Evolutionary conservation across 2,329 filamentous ascomycete species (phyloP).

Genomic region (Arachnopeziza araneosa): DNA sequence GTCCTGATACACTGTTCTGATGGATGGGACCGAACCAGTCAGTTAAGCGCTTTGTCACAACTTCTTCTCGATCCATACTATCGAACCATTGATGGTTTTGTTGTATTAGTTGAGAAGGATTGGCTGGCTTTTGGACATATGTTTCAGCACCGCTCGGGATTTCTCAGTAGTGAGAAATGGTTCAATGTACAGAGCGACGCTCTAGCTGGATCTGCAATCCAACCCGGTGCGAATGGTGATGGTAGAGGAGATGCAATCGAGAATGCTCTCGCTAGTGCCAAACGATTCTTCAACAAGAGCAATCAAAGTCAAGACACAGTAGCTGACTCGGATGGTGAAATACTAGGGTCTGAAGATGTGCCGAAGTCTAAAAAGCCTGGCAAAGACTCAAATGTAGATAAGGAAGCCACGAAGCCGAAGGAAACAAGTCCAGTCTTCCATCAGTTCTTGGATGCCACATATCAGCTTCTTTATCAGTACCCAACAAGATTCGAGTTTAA

Average conservation of each 20-base stretch:
- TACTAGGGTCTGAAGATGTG: slow-evolving; percentile 25
- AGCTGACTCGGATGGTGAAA: slow-evolving; percentile 47
- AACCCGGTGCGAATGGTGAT: slow-evolving; percentile 49
- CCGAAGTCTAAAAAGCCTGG: slow-evolving; percentile 28
- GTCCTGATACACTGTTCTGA: slow-evolving; percentile 97
- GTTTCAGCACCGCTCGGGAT: slow-evolving; percentile 89
- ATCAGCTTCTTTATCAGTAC: slow-evolving; percentile 80
- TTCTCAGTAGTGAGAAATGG: slow-evolving; percentile 88
- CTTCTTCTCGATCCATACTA: slow-evolving; percentile 95
- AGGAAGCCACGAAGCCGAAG: slow-evolving; percentile 72
- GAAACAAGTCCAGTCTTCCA: slow-evolving; percentile 97
- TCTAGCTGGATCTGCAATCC: slow-evolving; percentile 58
- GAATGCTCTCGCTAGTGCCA: slow-evolving; percentile 77
- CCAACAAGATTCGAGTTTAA: slow-evolving; percentile 93
- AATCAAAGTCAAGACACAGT: slow-evolving; percentile 60
- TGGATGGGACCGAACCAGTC: slow-evolving; percentile 95
- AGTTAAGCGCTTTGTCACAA: slow-evolving; percentile 86
- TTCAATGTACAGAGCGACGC: slow-evolving; percentile 81
- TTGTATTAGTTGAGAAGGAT: slow-evolving; percentile 92
- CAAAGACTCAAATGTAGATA: slow-evolving; percentile 41
- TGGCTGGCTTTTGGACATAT: slow-evolving; percentile 98
- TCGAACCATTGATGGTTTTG: slow-evolving; percentile 88
- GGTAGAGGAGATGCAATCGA: slow-evolving; percentile 67
- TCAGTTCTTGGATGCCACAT: slow-evolving; percentile 92
- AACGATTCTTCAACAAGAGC: slow-evolving; percentile 82